Conservation (phyloP, 148 eudicot species). For the Rhododendron ovatum region DNA sequence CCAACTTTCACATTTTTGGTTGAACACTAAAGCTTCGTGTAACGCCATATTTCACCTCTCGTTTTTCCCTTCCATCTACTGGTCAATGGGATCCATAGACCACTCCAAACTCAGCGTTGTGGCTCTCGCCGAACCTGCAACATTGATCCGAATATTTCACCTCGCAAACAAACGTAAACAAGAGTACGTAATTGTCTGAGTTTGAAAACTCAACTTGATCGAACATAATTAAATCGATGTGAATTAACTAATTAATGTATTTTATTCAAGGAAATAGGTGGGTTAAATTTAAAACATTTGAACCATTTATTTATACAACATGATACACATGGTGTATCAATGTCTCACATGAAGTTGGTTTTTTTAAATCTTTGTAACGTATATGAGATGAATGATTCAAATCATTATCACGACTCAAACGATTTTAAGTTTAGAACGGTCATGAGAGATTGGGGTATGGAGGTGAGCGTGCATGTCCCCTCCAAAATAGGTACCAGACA, state of each 20-base stretch:
- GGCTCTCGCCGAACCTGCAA: not conserved
- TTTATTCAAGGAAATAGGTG: not conserved
- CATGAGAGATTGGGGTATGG: not conserved
- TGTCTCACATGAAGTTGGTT: no score
- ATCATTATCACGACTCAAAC: not conserved
- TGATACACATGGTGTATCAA: no score
- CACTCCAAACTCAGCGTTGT: not conserved
- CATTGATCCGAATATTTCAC: not conserved
- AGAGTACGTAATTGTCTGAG: not conserved
- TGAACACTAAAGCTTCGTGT: not conserved
- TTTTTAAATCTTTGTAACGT: no score
- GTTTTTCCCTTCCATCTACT: not conserved
- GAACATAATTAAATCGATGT: not conserved
- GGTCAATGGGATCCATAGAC: not conserved
- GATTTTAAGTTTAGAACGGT: no score
- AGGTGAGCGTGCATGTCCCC: not conserved
- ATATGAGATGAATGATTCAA: not conserved
- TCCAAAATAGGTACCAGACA: not conserved
- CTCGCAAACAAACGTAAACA: not conserved
- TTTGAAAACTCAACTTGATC: not conserved
- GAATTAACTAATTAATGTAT: not conserved
- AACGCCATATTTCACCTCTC: not conserved
- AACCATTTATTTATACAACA: no score
- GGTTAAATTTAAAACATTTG: no score
- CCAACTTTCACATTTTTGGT: constrained; percentile 5